A percentile compares a stretch with the other conserved stretches of the same genome.
Conservation (phyloP, 1,284 basidiomycete genomes). For the Rhizoctonia solani region DNA sequence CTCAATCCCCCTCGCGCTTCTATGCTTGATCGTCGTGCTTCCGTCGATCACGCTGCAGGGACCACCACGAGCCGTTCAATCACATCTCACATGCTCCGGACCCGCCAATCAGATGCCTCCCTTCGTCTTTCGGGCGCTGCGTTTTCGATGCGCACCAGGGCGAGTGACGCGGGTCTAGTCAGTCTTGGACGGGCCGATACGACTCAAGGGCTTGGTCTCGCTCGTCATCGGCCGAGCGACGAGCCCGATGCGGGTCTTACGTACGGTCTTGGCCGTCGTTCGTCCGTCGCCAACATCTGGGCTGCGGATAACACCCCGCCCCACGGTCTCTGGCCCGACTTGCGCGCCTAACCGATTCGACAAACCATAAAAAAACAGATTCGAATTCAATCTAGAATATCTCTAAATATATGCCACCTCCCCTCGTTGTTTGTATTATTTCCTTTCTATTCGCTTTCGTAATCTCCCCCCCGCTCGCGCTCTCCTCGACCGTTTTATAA, state of each 20-base stretch:
- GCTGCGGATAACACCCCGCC: no score
- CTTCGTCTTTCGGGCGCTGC: neutral
- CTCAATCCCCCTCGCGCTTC: neutral
- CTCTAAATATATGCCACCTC: no score
- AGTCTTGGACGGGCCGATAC: neutral
- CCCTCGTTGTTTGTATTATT: no score
- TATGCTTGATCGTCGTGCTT: conserved; percentile 12
- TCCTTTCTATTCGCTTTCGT: no score
- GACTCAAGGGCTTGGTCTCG: neutral
- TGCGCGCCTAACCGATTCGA: no score
- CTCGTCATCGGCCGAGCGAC: neutral
- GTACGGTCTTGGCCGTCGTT: conserved; percentile 20
- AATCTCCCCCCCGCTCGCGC: no score
- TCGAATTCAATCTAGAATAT: no score
- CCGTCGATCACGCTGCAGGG: conserved; percentile 1
- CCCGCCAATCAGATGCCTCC: conserved; percentile 1
- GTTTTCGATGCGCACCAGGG: neutral
- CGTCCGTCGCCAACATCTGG: conserved; percentile 27
- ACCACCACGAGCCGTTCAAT: neutral
- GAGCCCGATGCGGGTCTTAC: conserved; percentile 11
- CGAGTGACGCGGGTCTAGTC: neutral
- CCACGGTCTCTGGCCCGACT: no score
- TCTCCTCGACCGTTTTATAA: no score
- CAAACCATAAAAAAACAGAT: no score
- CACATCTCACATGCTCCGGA: neutral